These are phyloP conservation scores for Dichotomopilus funicola DNA, from an alignment of 2,329 filamentous ascomycete species.

Conservation along the genomic window DNA sequence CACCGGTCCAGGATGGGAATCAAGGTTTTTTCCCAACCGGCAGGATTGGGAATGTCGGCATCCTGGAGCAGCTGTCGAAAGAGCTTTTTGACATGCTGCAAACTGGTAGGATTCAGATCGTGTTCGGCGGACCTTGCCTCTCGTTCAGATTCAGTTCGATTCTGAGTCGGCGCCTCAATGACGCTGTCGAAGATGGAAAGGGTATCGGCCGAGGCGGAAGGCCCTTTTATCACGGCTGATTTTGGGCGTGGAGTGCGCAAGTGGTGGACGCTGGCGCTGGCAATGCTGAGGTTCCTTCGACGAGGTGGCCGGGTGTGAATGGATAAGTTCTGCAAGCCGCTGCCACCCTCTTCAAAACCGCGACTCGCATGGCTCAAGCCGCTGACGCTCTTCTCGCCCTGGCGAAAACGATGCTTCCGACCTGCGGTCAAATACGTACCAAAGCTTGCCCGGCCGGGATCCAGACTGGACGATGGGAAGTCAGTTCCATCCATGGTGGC, in stretches of 20 bases:
- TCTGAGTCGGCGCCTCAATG: slow-evolving; percentile 44
- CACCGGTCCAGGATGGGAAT: slow-evolving; percentile 85
- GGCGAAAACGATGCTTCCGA: slow-evolving; percentile 67
- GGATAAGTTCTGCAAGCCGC: slow-evolving; percentile 49
- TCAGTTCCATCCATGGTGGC: slow-evolving; percentile 64
- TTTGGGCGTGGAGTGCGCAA: slow-evolving; percentile 65
- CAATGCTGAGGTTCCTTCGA: slow-evolving; percentile 76
- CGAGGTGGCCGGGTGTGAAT: slow-evolving; percentile 57
- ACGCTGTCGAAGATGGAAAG: slow-evolving; percentile 40
- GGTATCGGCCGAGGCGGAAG: slow-evolving; percentile 46
- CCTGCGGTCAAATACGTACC: slow-evolving; percentile 65
- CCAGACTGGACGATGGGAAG: slow-evolving; percentile 57
- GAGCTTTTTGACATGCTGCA: slow-evolving; percentile 81
- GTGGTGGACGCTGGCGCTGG: slow-evolving; percentile 63
- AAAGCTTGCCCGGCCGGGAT: slow-evolving; percentile 68
- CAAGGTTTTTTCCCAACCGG: slow-evolving; percentile 83
- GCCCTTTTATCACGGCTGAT: slow-evolving; percentile 50
- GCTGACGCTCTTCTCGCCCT: slow-evolving; percentile 67
- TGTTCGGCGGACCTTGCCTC: slow-evolving; percentile 67
- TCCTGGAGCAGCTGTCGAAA: slow-evolving; percentile 79
- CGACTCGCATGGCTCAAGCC: slow-evolving; percentile 64
- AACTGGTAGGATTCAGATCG: slow-evolving; percentile 79
- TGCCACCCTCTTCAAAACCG: slow-evolving; percentile 57
- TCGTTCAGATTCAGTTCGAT: slow-evolving; percentile 77
- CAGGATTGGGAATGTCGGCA: slow-evolving; percentile 61